A percentile compares a stretch with the other conserved stretches of the same genome.
phyloP scores from a whole-genome alignment of 2,329 filamentous ascomycete genomes.

The Gaeumannomyces sp. region DNA sequence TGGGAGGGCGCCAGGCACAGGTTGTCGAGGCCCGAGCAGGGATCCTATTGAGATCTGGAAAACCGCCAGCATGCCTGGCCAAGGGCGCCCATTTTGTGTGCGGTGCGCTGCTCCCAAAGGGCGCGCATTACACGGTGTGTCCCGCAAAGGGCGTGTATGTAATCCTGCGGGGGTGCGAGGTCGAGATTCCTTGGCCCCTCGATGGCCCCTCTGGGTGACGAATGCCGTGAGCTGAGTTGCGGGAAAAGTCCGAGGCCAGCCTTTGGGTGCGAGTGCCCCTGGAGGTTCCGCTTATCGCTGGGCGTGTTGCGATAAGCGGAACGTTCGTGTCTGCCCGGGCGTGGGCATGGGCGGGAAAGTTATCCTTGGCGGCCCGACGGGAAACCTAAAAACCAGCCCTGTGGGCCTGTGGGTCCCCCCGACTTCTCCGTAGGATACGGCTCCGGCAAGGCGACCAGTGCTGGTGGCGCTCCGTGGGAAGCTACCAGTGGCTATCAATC shows the following conservation, averaged over 20 bases:
- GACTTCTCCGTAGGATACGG: slow-evolving; percentile 11
- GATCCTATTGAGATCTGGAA: background rate
- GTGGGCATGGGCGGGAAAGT: slow-evolving; percentile 16
- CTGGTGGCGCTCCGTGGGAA: slow-evolving; percentile 9
- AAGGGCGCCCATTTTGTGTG: background rate
- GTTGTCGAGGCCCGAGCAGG: no score
- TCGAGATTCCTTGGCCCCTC: no score
- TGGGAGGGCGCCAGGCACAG: no score
- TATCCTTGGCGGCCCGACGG: background rate
- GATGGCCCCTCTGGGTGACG: no score
- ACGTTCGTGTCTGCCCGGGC: no score
- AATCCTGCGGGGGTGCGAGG: no score
- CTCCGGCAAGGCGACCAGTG: background rate
- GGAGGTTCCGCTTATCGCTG: background rate
- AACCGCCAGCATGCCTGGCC: no score
- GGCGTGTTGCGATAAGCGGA: no score
- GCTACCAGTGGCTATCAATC: background rate
- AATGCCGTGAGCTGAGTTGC: background rate
- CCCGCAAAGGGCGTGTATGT: no score
- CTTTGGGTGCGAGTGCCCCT: no score
- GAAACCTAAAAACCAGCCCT: background rate
- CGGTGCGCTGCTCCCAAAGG: background rate
- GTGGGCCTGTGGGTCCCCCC: background rate
- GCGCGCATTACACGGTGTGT: no score
- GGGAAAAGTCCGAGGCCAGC: no score